phyloP scores from a whole-genome alignment of 2,329 filamentous ascomycete species.

The Alternaria metachromatica region DNA sequence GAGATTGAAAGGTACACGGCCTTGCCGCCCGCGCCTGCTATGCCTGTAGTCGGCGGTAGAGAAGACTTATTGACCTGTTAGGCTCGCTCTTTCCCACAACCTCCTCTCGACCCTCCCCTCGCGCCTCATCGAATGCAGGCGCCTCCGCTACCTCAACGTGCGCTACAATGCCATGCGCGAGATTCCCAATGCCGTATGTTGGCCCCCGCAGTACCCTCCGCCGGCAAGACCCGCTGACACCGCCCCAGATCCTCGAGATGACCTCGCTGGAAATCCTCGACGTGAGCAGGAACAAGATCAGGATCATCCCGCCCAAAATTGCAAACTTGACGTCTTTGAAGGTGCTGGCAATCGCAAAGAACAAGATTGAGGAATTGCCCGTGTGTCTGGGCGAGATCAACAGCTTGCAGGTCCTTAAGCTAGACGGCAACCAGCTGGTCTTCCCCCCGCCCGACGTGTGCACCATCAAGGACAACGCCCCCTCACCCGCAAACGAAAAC shows the following conservation, averaged over 20 bases:
- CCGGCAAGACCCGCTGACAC: constrained; percentile 12
- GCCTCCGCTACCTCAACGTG: constrained; percentile 80
- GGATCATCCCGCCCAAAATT: constrained; percentile 77
- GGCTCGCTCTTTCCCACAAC: constrained; percentile 83
- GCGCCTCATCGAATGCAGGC: constrained; percentile 77
- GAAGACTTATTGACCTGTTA: constrained; percentile 46
- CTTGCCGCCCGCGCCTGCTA: background rate
- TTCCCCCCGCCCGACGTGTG: constrained; percentile 68
- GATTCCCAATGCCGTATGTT: constrained; percentile 68
- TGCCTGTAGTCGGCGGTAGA: background rate
- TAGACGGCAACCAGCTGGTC: constrained; percentile 84
- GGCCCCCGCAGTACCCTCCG: background rate
- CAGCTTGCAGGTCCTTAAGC: constrained; percentile 85
- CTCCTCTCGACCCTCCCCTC: constrained; percentile 72
- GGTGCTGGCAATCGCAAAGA: constrained; percentile 85
- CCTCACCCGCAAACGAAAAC: constrained; percentile 61
- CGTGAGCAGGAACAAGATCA: constrained; percentile 85
- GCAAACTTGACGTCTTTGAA: constrained; percentile 83
- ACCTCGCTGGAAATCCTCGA: constrained; percentile 91
- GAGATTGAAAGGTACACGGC: constrained; percentile 70
- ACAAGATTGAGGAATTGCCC: constrained; percentile 84
- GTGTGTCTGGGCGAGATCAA: constrained; percentile 87
- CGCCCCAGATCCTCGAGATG: constrained; percentile 79
- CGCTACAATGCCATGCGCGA: constrained; percentile 75
- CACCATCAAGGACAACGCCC: constrained; percentile 49